Percentiles rank a stretch among this genome's conserved stretches.
Evolutionary conservation across 164 flowering plant genomes (phyloP).

Genomic region (Santalum album): DNA sequence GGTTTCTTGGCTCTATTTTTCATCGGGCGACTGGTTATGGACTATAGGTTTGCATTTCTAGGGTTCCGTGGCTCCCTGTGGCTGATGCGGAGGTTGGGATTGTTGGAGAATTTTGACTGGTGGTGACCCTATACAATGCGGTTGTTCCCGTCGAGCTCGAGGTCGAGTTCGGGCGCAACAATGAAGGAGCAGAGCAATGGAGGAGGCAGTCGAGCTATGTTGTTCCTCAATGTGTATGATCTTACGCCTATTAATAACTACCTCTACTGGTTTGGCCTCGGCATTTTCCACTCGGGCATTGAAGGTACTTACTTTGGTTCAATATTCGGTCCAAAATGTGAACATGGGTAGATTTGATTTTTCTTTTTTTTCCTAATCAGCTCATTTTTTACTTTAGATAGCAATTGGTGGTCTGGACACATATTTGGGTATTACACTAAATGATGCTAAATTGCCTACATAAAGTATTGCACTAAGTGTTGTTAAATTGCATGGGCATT

Average conservation of each 20-base stretch:
- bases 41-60: no score
- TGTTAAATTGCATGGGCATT: no score
- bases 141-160: slow-evolving; percentile 29
- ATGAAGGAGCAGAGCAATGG: slow-evolving; percentile 28
- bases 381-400: not conserved
- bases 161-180: slow-evolving; percentile 3
- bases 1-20: no score
- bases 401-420: no score
- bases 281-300: slow-evolving; percentile 86
- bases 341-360: no score
- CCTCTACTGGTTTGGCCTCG: slow-evolving; percentile 86
- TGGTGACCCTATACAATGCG: slow-evolving; percentile 35
- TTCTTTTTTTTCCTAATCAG: not conserved
- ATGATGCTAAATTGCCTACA: no score
- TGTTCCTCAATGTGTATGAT: slow-evolving; percentile 92
- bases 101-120: slow-evolving; percentile 7
- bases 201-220: slow-evolving; percentile 23
- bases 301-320: slow-evolving; percentile 50
- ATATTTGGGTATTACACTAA: no score
- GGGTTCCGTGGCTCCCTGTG: slow-evolving; percentile 2
- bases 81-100: slow-evolving; percentile 21
- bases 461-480: no score
- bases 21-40: no score
- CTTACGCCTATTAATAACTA: slow-evolving; percentile 82
- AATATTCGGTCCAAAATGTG: no score